Evolutionary conservation across 2,329 filamentous ascomycete genomes (phyloP), one percentile per base, ranked within the genome.

Genomic region (Ascochyta fabae): DNA sequence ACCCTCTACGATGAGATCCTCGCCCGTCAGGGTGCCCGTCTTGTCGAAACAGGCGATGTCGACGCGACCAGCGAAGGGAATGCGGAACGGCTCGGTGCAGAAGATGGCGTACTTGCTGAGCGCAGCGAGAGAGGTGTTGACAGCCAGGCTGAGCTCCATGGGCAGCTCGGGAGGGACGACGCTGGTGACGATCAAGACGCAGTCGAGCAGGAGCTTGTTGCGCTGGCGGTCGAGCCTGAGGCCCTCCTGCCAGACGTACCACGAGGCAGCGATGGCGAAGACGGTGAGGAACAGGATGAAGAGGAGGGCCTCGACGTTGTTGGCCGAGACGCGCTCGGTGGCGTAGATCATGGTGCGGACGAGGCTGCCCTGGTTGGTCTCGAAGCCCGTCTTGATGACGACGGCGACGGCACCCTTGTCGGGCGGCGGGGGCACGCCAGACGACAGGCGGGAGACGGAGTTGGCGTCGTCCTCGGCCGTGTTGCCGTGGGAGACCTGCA

Each of bases 311-410:
- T 99, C 95, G 40, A 88, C 88, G 71, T 99, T 98, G 80, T 97
- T 97, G 67, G 95, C 95, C n/a, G 94, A 98, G 23, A 99, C 94
- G 64, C 94, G 92, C 77, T 99, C 95, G 1, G 95, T 99, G 1
- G 96, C 97, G 81, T 96, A 99, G 71, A 99, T 99, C 95, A 99
- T 99, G 65, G 95, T 99, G 60, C 95, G 90, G 58, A 99, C 95
- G 57, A 99, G 85, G 77, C 92, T 97, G 61, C 95, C 95, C 78
- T 99, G 96, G 53, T 94, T 98, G 10, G 95, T 99, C 79, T 99
- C 96, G 70, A 99, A 99, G 12, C 95, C 95, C 49, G 95, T 99
- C 84, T 97, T 98, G 71, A 93, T 89, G 41, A 99, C 92, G 60
- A 99, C 86, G 59, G 93, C 95, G 82, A 98, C 86, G 33, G 93